Conservation (phyloP, 345 rosid genomes). For the Syzygium grande region DNA sequence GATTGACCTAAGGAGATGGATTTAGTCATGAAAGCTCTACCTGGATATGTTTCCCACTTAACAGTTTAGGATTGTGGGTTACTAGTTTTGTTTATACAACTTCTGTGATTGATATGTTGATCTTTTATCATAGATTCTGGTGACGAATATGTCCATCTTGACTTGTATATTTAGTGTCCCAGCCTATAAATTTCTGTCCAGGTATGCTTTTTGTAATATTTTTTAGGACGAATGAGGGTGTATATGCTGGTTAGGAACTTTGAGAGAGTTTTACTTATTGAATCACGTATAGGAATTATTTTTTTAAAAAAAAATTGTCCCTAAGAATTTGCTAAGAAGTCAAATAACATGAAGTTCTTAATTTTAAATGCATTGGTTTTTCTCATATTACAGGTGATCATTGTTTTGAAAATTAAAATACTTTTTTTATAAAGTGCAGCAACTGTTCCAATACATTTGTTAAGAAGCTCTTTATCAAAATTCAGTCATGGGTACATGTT, state of each 20-base stretch:
- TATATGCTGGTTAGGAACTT: not conserved
- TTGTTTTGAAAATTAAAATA: not conserved
- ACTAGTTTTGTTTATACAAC: not conserved
- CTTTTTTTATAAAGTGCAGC: not conserved
- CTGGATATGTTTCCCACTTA: not conserved
- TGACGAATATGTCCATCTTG: not conserved
- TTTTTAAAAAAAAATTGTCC: not conserved
- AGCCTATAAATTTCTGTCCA: not conserved
- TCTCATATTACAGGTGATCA: not conserved
- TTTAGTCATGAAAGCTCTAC: not conserved
- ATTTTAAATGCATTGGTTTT: not conserved
- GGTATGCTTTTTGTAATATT: not conserved
- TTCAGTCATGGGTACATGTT: not conserved
- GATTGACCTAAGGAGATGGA: not conserved
- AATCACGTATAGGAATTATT: not conserved
- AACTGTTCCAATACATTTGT: not conserved
- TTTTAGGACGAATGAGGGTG: not conserved
- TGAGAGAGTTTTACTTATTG: not conserved
- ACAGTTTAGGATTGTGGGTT: not conserved
- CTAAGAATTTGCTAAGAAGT: not conserved
- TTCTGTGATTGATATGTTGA: not conserved
- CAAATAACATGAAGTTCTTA: not conserved
- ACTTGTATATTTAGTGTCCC: not conserved
- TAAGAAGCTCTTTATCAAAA: not conserved
- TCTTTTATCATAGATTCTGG: slow-evolving; percentile 4